These are phyloP conservation scores for Solanum chilense DNA, from an alignment of 257 asterid species.

Conservation along the genomic window DNA sequence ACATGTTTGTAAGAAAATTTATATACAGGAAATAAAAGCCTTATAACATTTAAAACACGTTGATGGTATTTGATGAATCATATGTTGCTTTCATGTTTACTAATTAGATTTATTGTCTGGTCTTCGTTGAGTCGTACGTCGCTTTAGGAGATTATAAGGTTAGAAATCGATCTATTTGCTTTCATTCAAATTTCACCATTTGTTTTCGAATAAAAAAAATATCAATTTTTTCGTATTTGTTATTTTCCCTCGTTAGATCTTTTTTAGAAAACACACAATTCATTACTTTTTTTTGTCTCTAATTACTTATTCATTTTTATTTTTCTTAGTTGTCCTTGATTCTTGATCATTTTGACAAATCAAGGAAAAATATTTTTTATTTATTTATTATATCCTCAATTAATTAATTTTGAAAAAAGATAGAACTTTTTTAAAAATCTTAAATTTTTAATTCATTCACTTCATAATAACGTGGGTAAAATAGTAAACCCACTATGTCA, in stretches of 20 bases:
- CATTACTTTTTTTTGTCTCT: no score
- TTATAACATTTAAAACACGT: neutral
- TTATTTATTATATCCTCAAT: no score
- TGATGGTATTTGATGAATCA: neutral
- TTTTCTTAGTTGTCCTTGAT: no score
- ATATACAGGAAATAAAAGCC: neutral
- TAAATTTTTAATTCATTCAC: no score
- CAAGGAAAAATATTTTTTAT: no score
- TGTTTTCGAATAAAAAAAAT: neutral
- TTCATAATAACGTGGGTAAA: no score
- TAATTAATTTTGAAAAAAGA: no score
- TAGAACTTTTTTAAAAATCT: no score
- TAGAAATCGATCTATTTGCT: neutral
- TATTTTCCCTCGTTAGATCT: neutral
- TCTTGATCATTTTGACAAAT: no score
- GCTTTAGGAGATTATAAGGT: neutral
- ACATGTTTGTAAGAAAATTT: neutral
- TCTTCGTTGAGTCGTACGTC: neutral
- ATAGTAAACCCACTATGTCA: no score
- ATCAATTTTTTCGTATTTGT: neutral
- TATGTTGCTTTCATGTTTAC: neutral
- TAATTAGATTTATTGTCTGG: neutral
- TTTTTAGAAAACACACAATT: neutral
- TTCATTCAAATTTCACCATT: neutral
- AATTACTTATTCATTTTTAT: no score